These are phyloP conservation scores for Astrothelium subdiscretum DNA, from an alignment of 495 filamentous ascomycete species.

Conservation along the genomic window DNA sequence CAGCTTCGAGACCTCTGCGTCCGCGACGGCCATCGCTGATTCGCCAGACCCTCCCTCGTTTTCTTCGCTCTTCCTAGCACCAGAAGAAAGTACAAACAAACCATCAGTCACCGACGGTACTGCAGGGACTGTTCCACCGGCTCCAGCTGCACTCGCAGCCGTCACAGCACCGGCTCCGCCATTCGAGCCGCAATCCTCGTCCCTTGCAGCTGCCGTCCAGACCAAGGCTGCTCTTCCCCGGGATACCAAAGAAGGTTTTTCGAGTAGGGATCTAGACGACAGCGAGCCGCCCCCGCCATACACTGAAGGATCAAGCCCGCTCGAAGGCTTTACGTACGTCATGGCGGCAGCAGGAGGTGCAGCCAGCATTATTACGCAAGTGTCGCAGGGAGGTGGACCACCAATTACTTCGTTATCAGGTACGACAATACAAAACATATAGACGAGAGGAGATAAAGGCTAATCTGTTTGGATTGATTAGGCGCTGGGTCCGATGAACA, in stretches of 20 bases:
- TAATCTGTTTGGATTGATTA: neutral
- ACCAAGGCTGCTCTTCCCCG: slow-evolving; percentile 72
- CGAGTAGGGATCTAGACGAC: slow-evolving; percentile 63
- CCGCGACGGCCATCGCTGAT: slow-evolving; percentile 42
- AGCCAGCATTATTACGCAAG: slow-evolving; percentile 97
- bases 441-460: neutral
- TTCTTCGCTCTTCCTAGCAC: slow-evolving; percentile 22
- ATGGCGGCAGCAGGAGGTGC: slow-evolving; percentile 96
- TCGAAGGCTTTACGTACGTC: slow-evolving; percentile 88
- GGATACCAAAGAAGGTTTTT: slow-evolving; percentile 64
- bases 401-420: slow-evolving; percentile 57
- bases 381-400: slow-evolving; percentile 77
- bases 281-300: slow-evolving; percentile 91
- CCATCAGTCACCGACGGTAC: slow-evolving; percentile 43
- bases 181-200: slow-evolving; percentile 23
- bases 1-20: slow-evolving; percentile 24
- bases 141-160: slow-evolving; percentile 46
- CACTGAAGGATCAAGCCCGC: slow-evolving; percentile 83
- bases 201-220: slow-evolving; percentile 44
- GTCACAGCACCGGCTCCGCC: slow-evolving; percentile 26
- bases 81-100: slow-evolving; percentile 37
- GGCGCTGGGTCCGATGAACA: slow-evolving; percentile 86
- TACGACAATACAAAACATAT: slow-evolving; percentile 5
- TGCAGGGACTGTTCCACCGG: slow-evolving; percentile 15
- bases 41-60: slow-evolving; percentile 54